These are phyloP conservation scores for Sechiopsis laciniata DNA, from an alignment of 306 rosid species.

Conservation along the genomic window DNA sequence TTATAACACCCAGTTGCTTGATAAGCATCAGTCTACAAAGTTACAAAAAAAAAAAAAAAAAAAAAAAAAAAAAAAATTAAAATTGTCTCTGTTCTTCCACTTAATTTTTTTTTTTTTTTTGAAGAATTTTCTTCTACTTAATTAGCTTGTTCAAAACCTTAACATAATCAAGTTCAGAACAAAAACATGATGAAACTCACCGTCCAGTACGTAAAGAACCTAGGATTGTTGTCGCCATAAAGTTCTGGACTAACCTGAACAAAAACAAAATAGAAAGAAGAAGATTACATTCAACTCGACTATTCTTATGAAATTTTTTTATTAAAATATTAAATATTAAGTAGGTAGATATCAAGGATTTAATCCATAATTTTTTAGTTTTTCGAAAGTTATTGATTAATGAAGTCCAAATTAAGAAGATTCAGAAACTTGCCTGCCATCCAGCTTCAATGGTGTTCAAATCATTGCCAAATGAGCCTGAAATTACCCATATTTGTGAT, in stretches of 20 bases:
- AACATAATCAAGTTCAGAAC: no score
- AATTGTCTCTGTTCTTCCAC: background rate
- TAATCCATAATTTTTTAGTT: no score
- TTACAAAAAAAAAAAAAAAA: background rate
- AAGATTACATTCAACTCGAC: no score
- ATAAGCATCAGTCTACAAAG: conserved; percentile 53
- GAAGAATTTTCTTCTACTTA: no score
- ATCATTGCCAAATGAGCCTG: conserved; percentile 61
- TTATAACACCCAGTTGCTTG: conserved; percentile 77
- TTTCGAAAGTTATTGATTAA: no score
- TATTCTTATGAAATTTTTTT: no score
- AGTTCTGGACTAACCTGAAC: conserved; percentile 63
- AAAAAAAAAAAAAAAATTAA: background rate
- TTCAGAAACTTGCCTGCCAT: conserved; percentile 73
- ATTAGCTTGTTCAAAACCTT: no score
- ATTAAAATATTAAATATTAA: background rate
- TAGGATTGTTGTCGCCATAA: conserved; percentile 63
- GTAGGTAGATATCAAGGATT: no score
- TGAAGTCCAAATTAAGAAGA: background rate
- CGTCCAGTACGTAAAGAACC: conserved; percentile 75
- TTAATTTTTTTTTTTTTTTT: no score
- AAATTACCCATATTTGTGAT: conserved; percentile 71
- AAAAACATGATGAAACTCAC: conserved; percentile 31
- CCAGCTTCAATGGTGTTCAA: conserved; percentile 75
- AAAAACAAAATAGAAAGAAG: background rate